Evolutionary conservation across 306 rosid species (phyloP), one percentile per base, ranked within the genome.

Genomic region (Pyrus communis): DNA sequence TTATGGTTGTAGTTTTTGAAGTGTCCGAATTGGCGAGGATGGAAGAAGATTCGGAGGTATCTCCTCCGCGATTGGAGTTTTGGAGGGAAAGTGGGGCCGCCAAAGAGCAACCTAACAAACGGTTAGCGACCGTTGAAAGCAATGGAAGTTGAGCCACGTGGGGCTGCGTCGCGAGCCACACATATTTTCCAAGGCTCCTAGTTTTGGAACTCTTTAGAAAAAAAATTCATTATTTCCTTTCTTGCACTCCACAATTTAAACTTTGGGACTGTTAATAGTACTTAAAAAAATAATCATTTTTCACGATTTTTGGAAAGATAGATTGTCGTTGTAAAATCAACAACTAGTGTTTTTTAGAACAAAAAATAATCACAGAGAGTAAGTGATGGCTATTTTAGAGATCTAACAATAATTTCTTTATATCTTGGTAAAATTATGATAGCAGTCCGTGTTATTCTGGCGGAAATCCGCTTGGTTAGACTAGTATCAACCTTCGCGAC

Each of bases 1-100:
- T 4, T 71, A 23, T 58, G 71, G 30, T 54, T 40, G 68, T 12
- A 22, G 55, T 55, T 12, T 59, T 13, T 61, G 28, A 30, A 68
- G 64, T 7, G 7, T 8, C 28, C 1, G 75, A 57, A 33, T 25
- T 18, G 35, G 21, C 55, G 4, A 59, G 67, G 46, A 75, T 3
- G 4, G 21, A 46, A 80, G 94, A 89, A 91, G 97, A 91, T 91
- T 84, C 97, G 71, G 25, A 33, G 82, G 94, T 69, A 89, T 88
- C 91, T 89, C 78, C 90, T 21, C 17, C 68, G 71, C 51, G 79
- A 57, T 64, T 61, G 90, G 74, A 78, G 82, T 78, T 77, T 78
- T 69, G 77, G 88, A 76, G 78, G 82, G 83, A 74, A 83, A 73
- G 84, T 52, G 85, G 79, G 90, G 21, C 85, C 84, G 54, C 55